Conservation (phyloP, 257 asterid genomes). For the Rhazya stricta region DNA sequence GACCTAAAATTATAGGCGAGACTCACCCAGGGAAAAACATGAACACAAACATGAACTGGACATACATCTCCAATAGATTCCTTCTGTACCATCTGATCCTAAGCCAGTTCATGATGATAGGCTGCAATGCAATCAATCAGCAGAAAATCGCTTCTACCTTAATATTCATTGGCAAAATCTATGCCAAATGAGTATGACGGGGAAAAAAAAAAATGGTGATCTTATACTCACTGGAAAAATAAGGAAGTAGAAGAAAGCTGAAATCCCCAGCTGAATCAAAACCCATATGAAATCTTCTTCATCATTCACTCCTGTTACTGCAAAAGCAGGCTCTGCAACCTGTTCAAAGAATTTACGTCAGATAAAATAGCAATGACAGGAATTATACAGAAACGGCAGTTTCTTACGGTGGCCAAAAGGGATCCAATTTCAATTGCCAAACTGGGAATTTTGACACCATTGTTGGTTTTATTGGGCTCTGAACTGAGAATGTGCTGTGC, state of each 20-base stretch:
- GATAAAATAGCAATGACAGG: background rate
- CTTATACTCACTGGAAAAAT: conserved; percentile 54
- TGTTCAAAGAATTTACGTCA: conserved; percentile 20
- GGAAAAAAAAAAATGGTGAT: too few relatives aligned
- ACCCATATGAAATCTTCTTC: conserved; percentile 53
- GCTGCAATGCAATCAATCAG: conserved; percentile 39
- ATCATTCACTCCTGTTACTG: conserved; percentile 60
- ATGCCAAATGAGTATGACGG: background rate
- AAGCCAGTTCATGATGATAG: conserved; percentile 80
- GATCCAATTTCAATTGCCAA: conserved; percentile 63
- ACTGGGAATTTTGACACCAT: conserved; percentile 27
- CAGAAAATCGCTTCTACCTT: background rate
- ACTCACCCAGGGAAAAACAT: conserved; percentile 80
- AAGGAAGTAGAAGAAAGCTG: conserved; percentile 71
- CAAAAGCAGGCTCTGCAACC: conserved; percentile 65
- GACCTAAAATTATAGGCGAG: background rate
- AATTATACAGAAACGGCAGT: background rate
- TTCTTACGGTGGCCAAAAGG: conserved; percentile 48
- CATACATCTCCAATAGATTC: conserved; percentile 65
- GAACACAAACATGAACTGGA: conserved; percentile 87
- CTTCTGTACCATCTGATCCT: conserved; percentile 83
- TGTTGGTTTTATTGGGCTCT: conserved; percentile 18
- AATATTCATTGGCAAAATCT: background rate
- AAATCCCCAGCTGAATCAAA: conserved; percentile 58
- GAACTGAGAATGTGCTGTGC: conserved; percentile 19